Percentiles rank a stretch among this genome's conserved stretches.
phyloP scores from a whole-genome alignment of 2,329 filamentous ascomycete species.

The Aureobasidium namibiae region DNA sequence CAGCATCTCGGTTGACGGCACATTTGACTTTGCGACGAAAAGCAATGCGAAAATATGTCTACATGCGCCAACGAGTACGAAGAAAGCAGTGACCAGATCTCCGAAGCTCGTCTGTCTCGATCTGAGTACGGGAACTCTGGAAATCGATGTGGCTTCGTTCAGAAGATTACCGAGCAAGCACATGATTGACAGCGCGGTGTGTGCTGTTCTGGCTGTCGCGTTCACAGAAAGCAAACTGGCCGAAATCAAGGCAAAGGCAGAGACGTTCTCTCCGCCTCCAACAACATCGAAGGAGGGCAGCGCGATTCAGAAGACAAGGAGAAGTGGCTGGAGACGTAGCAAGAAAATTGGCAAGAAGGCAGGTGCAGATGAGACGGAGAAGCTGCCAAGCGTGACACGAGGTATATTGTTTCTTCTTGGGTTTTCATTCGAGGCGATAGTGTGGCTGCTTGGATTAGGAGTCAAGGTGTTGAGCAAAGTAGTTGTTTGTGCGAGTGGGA shows the following conservation, averaged over 20 bases:
- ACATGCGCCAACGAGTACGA: conserved; percentile 31
- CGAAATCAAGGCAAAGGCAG: conserved; percentile 12
- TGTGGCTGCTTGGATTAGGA: conserved; percentile 33
- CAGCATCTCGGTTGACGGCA: conserved; percentile 34
- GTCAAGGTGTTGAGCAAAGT: conserved; percentile 35
- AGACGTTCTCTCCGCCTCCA: conserved; percentile 12
- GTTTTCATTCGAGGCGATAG: conserved; percentile 34
- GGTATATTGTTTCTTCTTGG: conserved; percentile 32
- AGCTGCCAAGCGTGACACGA: conserved; percentile 31
- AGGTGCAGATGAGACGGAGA: conserved; percentile 17
- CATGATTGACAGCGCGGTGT: conserved; percentile 37
- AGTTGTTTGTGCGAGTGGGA: conserved; percentile 30
- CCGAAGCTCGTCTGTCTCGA: conserved; percentile 37
- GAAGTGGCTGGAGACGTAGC: neutral
- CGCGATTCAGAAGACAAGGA: conserved; percentile 1
- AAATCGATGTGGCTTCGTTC: conserved; percentile 37
- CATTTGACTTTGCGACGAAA: conserved; percentile 11
- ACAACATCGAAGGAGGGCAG: neutral
- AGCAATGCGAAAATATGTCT: conserved; percentile 24
- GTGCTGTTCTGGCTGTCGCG: conserved; percentile 36
- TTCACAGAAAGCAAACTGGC: conserved; percentile 34
- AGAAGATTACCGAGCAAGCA: conserved; percentile 36
- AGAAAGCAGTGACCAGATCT: conserved; percentile 31
- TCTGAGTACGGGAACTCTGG: conserved; percentile 33
- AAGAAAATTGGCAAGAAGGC: conserved; percentile 15